Percentiles rank a stretch among this genome's conserved stretches.
These are phyloP conservation scores for Dalbergia oliveri DNA, from an alignment of 306 rosid genomes.

Conservation along the genomic window DNA sequence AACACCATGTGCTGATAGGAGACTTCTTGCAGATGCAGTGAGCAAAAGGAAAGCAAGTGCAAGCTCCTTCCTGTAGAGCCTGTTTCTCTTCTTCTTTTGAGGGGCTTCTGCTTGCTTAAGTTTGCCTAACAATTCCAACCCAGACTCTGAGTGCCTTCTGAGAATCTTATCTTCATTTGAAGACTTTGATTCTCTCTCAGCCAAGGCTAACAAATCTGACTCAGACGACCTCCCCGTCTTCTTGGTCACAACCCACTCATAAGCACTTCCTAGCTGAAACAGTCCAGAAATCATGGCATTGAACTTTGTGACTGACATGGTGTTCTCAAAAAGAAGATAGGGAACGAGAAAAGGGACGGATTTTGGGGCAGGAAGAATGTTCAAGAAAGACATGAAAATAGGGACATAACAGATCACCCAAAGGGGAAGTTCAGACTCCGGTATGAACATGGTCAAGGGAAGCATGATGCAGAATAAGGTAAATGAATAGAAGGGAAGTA, in stretches of 20 bases:
- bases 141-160: slow-evolving; percentile 88
- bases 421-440: slow-evolving; percentile 92
- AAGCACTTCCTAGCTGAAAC: slow-evolving; percentile 94
- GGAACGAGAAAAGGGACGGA: slow-evolving; percentile 95
- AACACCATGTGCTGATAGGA: slow-evolving; percentile 90
- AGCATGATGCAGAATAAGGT: slow-evolving; percentile 93
- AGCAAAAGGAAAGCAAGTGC: slow-evolving; percentile 94
- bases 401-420: slow-evolving; percentile 98
- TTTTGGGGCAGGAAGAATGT: slow-evolving; percentile 97
- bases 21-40: slow-evolving; percentile 92
- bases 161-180: slow-evolving; percentile 75
- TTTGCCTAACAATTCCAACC: slow-evolving; percentile 74
- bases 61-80: slow-evolving; percentile 84
- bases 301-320: slow-evolving; percentile 99
- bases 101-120: slow-evolving; percentile 63
- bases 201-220: slow-evolving; percentile 84
- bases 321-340: slow-evolving; percentile 95
- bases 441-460: slow-evolving; percentile 96
- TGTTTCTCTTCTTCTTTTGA: slow-evolving; percentile 74
- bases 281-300: slow-evolving; percentile 97
- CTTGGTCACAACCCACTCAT: slow-evolving; percentile 99
- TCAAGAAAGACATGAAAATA: slow-evolving; percentile 85
- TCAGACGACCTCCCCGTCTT: slow-evolving; percentile 95
- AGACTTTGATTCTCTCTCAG: slow-evolving; percentile 81
- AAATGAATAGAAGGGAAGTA: slow-evolving; percentile 97